Base-by-base conservation (phyloP, 2,329 filamentous ascomycete genomes). In the Ambrosiella cleistominuta region DNA sequence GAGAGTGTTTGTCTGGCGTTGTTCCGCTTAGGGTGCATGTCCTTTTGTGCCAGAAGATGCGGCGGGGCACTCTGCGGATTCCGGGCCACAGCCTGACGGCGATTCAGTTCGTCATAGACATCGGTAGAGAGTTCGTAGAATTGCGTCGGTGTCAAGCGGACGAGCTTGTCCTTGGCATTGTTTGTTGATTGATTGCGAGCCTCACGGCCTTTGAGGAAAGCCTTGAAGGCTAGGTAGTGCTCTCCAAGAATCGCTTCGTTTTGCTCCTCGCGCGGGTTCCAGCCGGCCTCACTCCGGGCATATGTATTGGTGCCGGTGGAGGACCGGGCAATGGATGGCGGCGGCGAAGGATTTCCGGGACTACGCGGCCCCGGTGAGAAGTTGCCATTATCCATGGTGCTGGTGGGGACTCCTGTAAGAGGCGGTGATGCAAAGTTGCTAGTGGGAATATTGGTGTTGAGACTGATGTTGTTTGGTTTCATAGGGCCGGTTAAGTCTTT, bases 71-170 rank as follows among this genome's bases (percentile, higher is more conserved):
- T 69, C 62, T 72, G 75, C 27, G 74, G 74, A 63, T 75, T 78
- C 61, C 80, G 72, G 57, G 77, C 77, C 56, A 76, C 76, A 63
- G 86, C 80, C 70, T 97, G 90, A 63, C 93, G 82, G 61, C 93
- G 84, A 64, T 94, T 77, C 63, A 97, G 76, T 72, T 98, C 93
- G 70, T 98, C 93, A 71, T 86, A 97, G 45, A 98, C 91, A 71
- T 98, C 93, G 60, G 91, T 97, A 71, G 90, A 96, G 62, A 98
- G 78, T 72, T 98, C 93, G 70, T 95, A 88, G 70, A 98, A 97
- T 70, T 98, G 93, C 36, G 95, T 88, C 1, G 85, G 76, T 0
- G 90, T 95, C 56, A 98, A 78, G 60, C 91, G 82, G 61, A 96
- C 77, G 59, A 97, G 77, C 75, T 98, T 98, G 71, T 97, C 93